phyloP scores from a whole-genome alignment of 23 red algal genomes.

The Gracilaria caudata region DNA sequence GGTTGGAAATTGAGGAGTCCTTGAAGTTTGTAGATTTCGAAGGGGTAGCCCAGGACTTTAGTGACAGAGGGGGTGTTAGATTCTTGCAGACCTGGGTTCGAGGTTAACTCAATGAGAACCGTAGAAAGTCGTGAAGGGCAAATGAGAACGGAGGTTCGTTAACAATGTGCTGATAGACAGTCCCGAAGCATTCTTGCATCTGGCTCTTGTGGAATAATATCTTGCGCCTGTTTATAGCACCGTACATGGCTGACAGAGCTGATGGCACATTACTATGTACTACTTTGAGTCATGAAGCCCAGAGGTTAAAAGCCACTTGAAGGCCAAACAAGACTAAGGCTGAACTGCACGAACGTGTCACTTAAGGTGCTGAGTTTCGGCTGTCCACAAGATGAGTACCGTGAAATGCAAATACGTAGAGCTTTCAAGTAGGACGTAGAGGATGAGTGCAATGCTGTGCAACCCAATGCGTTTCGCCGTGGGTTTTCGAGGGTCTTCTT shows the following conservation, averaged over 20 bases:
- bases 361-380: background rate
- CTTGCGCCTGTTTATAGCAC: background rate
- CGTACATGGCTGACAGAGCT: background rate
- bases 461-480: slow-evolving; percentile 3
- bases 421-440: background rate
- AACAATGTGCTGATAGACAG: background rate
- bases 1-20: too few relatives aligned
- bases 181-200: background rate
- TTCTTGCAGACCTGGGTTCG: too few relatives aligned
- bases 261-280: background rate
- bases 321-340: background rate
- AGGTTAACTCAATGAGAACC: background rate
- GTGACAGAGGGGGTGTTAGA: too few relatives aligned
- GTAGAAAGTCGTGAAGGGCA: too few relatives aligned
- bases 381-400: background rate
- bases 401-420: background rate
- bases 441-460: background rate
- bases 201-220: background rate
- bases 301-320: background rate
- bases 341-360: background rate
- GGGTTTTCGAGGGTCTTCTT: background rate
- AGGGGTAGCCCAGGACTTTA: too few relatives aligned
- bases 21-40: too few relatives aligned
- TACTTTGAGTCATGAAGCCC: background rate
- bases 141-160: too few relatives aligned